phyloP scores from a whole-genome alignment of 2,329 filamentous ascomycete species.

The Gremmenia infestans region DNA sequence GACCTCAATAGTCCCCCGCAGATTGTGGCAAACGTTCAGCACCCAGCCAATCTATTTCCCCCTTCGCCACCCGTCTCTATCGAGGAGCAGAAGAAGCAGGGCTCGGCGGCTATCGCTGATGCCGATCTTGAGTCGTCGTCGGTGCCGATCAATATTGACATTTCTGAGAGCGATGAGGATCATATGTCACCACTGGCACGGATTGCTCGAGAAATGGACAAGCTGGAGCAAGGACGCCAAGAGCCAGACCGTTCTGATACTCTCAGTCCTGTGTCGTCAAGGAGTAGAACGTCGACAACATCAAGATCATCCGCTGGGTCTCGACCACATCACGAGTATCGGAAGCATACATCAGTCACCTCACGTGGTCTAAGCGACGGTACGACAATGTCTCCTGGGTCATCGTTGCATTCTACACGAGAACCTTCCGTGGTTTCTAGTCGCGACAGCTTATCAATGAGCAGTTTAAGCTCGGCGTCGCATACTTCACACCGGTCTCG shows the following conservation, averaged over 20 bases:
- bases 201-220: constrained; percentile 65
- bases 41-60: constrained; percentile 71
- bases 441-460: constrained; percentile 53
- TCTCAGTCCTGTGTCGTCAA: constrained; percentile 31
- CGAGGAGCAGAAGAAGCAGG: constrained; percentile 57
- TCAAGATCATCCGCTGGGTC: constrained; percentile 52
- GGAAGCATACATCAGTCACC: constrained; percentile 45
- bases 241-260: constrained; percentile 28
- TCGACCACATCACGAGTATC: constrained; percentile 36
- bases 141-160: constrained; percentile 50
- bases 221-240: constrained; percentile 25
- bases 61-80: constrained; percentile 79
- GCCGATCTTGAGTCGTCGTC: constrained; percentile 36
- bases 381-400: constrained; percentile 65
- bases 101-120: constrained; percentile 14
- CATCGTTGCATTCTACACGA: constrained; percentile 41
- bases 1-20: constrained; percentile 78
- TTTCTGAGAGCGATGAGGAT: constrained; percentile 74
- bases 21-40: constrained; percentile 83
- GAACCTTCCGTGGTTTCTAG: constrained; percentile 30
- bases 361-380: constrained; percentile 56
- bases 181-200: constrained; percentile 71
- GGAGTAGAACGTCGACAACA: constrained; percentile 35
- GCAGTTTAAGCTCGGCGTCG: constrained; percentile 41
- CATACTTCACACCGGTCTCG: constrained; percentile 39